Conservation (phyloP, 2,329 filamentous ascomycete genomes). For the Penicillium sp. region DNA sequence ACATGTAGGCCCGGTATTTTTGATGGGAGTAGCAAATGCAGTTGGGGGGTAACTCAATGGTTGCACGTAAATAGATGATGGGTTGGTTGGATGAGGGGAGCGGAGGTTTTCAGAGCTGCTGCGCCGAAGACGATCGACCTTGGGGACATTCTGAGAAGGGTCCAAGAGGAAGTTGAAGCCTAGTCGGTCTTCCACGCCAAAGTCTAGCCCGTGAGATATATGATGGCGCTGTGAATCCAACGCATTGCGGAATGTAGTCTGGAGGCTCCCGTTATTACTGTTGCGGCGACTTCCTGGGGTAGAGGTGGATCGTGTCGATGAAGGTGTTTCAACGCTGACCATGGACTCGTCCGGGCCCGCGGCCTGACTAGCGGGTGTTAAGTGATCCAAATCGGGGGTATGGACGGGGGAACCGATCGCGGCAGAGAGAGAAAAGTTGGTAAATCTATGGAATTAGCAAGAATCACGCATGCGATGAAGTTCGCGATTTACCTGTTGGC, state of each 20-base stretch:
- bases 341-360: constrained; percentile 22
- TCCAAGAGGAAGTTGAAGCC: constrained; percentile 70
- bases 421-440: constrained; percentile 15
- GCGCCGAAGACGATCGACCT: constrained; percentile 45
- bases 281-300: constrained; percentile 23
- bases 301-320: constrained; percentile 28
- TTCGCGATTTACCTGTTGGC: constrained; percentile 39
- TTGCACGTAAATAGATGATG: constrained; percentile 23
- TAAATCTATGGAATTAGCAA: constrained; percentile 14
- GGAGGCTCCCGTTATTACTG: constrained; percentile 17
- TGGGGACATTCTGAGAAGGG: constrained; percentile 51
- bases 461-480: not conserved
- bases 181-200: constrained; percentile 58
- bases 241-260: constrained; percentile 35
- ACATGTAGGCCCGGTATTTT: constrained; percentile 65
- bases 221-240: constrained; percentile 42
- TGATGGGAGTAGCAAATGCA: constrained; percentile 44
- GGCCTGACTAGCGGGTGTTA: constrained; percentile 18
- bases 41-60: constrained; percentile 23
- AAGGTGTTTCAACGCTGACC: constrained; percentile 27
- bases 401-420: constrained; percentile 16
- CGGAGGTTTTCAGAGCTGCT: constrained; percentile 25
- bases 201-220: constrained; percentile 52
- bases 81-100: constrained; percentile 17
- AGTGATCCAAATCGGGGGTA: constrained; percentile 23